These are phyloP conservation scores for Massariosphaeria phaeospora DNA, from an alignment of 495 filamentous ascomycete species.

Conservation along the genomic window DNA sequence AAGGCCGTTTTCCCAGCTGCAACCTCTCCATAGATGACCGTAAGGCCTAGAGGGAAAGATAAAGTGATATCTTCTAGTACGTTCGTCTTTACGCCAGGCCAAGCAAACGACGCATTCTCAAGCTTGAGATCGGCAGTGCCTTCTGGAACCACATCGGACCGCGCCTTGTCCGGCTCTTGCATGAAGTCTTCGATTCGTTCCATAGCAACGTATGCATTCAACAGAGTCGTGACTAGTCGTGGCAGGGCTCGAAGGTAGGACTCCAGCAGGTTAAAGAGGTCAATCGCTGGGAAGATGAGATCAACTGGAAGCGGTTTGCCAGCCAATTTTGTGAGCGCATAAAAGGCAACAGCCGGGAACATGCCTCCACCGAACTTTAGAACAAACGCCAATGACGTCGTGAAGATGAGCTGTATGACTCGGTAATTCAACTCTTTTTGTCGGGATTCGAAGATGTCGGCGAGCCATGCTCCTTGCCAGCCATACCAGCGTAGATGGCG, in stretches of 20 bases:
- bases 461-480: constrained; percentile 78
- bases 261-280: constrained; percentile 71
- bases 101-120: constrained; percentile 64
- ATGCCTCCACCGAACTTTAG: constrained; percentile 62
- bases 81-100: constrained; percentile 59
- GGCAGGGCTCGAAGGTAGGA: constrained; percentile 64
- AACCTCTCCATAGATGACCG: constrained; percentile 65
- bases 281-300: constrained; percentile 74
- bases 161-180: constrained; percentile 70
- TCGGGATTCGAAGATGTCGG: constrained; percentile 63
- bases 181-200: constrained; percentile 79
- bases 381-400: constrained; percentile 53
- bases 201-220: constrained; percentile 71
- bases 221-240: constrained; percentile 59
- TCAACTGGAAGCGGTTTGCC: constrained; percentile 63
- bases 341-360: constrained; percentile 74
- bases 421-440: constrained; percentile 61
- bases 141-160: constrained; percentile 34
- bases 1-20: constrained; percentile 77
- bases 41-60: constrained; percentile 59
- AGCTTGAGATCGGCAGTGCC: constrained; percentile 48
- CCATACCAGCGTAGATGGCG: constrained; percentile 84
- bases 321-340: constrained; percentile 67
- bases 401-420: constrained; percentile 60
- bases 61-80: constrained; percentile 62